Evolutionary conservation across 352 stramenopile genomes (phyloP).

Genomic region (Pythium insidiosum): DNA sequence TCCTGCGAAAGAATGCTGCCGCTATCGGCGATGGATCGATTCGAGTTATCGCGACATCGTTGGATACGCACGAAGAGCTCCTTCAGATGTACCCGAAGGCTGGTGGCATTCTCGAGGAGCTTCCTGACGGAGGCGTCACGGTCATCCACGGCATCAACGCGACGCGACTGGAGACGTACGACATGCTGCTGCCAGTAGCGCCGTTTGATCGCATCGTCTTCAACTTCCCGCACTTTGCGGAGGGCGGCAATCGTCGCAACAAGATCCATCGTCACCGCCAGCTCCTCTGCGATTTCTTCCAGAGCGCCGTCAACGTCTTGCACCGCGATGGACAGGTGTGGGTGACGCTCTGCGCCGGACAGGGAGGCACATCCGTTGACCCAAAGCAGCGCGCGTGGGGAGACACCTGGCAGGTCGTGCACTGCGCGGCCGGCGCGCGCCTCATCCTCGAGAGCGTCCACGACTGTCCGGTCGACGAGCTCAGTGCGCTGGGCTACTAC

Average conservation of each 20-base stretch:
- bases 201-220: conserved; percentile 75
- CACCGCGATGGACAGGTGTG: conserved; percentile 53
- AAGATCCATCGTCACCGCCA: conserved; percentile 81
- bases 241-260: conserved; percentile 68
- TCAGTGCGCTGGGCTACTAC: conserved; percentile 64
- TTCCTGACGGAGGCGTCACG: conserved; percentile 30
- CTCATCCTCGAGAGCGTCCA: conserved; percentile 60
- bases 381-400: conserved; percentile 42
- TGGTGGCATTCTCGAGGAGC: conserved; percentile 38
- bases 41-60: conserved; percentile 48
- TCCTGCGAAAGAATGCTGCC: conserved; percentile 40
- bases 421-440: conserved; percentile 42
- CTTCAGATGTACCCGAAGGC: conserved; percentile 68
- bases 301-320: conserved; percentile 47
- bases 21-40: conserved; percentile 11
- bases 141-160: conserved; percentile 71
- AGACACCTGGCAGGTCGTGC: conserved; percentile 78
- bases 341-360: conserved; percentile 73
- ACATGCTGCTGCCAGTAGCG: not conserved
- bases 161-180: conserved; percentile 45
- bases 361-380: conserved; percentile 71
- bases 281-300: conserved; percentile 71
- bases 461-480: conserved; percentile 43
- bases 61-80: conserved; percentile 61
- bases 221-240: conserved; percentile 82